Percentiles rank a stretch among this genome's conserved stretches.
phyloP scores from a whole-genome alignment of 768 basidiomycete genomes.

The Macrolepiota albuminosa region DNA sequence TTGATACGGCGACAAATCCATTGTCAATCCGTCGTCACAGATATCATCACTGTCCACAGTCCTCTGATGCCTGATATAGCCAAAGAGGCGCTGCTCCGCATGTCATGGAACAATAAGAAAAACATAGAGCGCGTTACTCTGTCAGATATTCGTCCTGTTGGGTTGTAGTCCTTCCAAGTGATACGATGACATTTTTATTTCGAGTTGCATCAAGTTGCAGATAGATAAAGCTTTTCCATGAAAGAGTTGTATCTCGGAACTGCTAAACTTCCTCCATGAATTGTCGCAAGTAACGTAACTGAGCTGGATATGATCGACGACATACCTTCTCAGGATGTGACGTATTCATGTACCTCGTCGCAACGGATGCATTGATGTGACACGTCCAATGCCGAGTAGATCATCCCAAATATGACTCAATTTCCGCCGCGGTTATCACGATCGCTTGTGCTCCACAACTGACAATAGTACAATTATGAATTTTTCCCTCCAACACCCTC shows the following conservation, averaged over 20 bases:
- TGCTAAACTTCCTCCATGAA: background rate
- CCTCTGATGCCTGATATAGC: background rate
- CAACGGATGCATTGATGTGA: background rate
- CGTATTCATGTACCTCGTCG: background rate
- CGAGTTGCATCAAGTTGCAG: background rate
- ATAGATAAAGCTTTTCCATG: background rate
- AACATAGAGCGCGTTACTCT: background rate
- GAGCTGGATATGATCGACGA: background rate
- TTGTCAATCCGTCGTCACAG: background rate
- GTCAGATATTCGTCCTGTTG: background rate
- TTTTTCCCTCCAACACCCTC: background rate
- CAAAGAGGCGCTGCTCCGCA: background rate
- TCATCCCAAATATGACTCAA: background rate
- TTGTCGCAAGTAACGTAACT: too few species aligned
- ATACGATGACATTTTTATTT: background rate
- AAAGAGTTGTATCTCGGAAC: background rate
- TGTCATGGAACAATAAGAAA: background rate
- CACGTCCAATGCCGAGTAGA: background rate
- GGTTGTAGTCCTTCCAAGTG: background rate
- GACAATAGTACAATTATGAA: background rate
- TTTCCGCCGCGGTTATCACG: background rate
- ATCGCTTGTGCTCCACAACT: background rate
- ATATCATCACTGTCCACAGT: background rate
- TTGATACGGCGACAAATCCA: background rate
- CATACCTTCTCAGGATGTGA: background rate